Percentiles rank a stretch among this genome's conserved stretches.
These are phyloP conservation scores for Colletotrichum truncatum DNA, from an alignment of 2,329 filamentous ascomycete species.

Conservation along the genomic window DNA sequence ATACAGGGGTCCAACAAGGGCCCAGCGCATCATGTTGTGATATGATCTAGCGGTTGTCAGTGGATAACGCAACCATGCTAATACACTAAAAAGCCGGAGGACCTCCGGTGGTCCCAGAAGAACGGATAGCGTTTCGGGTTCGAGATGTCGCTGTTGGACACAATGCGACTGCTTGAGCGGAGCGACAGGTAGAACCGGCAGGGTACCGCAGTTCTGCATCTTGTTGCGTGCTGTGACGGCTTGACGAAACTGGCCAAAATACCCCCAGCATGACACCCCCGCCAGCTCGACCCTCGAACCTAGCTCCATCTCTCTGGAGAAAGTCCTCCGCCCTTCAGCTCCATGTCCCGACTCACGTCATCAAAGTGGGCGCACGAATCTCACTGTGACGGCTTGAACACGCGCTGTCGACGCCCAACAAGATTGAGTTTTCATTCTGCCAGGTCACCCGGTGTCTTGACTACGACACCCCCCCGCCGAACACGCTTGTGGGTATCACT, in stretches of 20 bases:
- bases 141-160: not conserved
- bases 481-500: not conserved
- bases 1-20: not conserved
- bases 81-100: not conserved
- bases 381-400: not conserved
- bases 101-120: conserved; percentile 9
- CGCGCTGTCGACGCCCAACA: conserved; percentile 16
- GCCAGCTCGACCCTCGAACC: not conserved
- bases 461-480: not conserved
- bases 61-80: not conserved
- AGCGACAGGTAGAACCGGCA: not conserved
- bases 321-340: not conserved
- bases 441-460: not conserved
- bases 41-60: not conserved
- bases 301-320: conserved; percentile 1
- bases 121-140: conserved; percentile 2
- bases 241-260: not conserved
- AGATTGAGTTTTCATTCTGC: conserved; percentile 23
- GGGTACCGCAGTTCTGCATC: not conserved
- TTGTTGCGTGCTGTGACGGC: not conserved
- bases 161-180: not conserved
- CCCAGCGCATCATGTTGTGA: not conserved
- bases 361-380: not conserved
- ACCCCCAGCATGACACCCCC: not conserved
- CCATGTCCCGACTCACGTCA: not conserved